Evolutionary conservation across 1,284 basidiomycete species (phyloP), one percentile per base, ranked within the genome.

Genomic region (Cutaneotrichosporon sp.): DNA sequence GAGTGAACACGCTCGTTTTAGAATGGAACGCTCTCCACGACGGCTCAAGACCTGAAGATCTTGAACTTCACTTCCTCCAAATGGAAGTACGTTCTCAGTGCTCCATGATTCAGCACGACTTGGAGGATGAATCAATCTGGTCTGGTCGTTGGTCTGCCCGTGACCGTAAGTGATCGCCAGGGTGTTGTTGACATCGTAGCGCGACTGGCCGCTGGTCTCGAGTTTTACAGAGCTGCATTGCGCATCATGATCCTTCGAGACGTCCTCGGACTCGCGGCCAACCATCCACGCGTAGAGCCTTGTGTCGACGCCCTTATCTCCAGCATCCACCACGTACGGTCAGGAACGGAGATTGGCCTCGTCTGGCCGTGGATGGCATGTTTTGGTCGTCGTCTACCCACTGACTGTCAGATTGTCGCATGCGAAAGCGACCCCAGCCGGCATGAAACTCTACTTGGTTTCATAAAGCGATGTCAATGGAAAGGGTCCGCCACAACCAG

Each of bases 51-150:
- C 12, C 38, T 1, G 38, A n/a, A 5, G 17, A 40, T 30, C 26
- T 30, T 1, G 38, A 40, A n/a, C 10, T 20, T 4, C 38, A 17
- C 17, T 33, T 45, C 10, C 8, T 33, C 4, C 43, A 33, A 2
- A 45, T 45, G 17, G 43, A 45, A 17, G 43, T 45, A 5, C 30
- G 43, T 12, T 45, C 43, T 9, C 43, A 45, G 18, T 45, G 43
- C 43, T 45, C 43, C 10, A 45, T 45, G 43, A 45, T 45, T 15
- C 43, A 45, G 33, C 43, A 45, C 8, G 43, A 45, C 33, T 33
- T 45, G 17, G 43, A 45, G 15, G 43, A 45, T 20, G 43, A 45
- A 18, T 35, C 30, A 10, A 45, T 45, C 33, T 45, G 43, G 43
- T 10, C 33, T 1, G 33, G 33, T 3, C 43, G 43, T 18, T 45